Evolutionary conservation across 2,329 filamentous ascomycete genomes (phyloP), one percentile per base, ranked within the genome.

Genomic region (Penicillium brevicompactum): DNA sequence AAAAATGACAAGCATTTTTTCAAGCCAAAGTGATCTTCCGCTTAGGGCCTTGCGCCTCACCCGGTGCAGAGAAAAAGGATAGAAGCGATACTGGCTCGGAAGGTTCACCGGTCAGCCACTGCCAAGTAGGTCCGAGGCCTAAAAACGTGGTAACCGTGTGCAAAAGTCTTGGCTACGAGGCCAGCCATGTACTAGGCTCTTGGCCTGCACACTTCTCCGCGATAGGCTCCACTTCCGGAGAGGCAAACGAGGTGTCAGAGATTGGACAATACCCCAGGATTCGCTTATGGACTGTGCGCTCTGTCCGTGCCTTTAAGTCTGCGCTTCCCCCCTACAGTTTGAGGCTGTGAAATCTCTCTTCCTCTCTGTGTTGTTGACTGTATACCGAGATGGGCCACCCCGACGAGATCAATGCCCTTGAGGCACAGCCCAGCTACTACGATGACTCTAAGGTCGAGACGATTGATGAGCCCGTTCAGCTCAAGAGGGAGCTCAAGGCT

Each of bases 341-440:
- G 21, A 21, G 37, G 22, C n/a, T 11, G 24, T 32, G 13, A 24
- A 16, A 16, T 45, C 13, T 42, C 22, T 21, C 38, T 44, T 30
- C 18, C 48, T 42, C 21, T 48, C 34, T 37, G 34, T 53, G 38
- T 7, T n/a, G 27, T 44, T 11, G 16, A 31, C 31, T 44, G 16
- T 53, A 11, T 8, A 41, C 13, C 49, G 44, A 53, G 40, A 56
- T 56, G 54, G 54, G 54, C 41, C 54, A 53, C 49, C 54, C 50
- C 21, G 54, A 56, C 7, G 54, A 56, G 50, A 56, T 56, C 27
- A 56, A 49, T 32, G 40, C 53, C 40, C 40, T 56, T 24, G 54
- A 56, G 50, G 45, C 54, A n/a, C 54, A 56, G 24, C 40, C 49
- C 4, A 5, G 13, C n/a, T 53, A 56, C 22, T 27, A 40, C 30